A percentile compares a stretch with the other conserved stretches of the same genome.
Conservation (phyloP, 2,329 filamentous ascomycete genomes). For the Talaromyces sp. region DNA sequence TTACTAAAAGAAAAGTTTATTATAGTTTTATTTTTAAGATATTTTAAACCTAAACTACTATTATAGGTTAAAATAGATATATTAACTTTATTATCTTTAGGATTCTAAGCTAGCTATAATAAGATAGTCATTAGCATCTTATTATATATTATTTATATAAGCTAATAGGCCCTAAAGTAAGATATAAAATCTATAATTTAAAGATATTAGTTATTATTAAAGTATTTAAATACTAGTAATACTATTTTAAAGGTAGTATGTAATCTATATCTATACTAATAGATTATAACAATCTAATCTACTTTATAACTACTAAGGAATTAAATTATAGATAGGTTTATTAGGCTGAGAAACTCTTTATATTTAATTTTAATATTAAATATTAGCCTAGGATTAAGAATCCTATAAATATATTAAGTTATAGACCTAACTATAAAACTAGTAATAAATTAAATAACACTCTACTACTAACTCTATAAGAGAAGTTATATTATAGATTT, state of each 20-base stretch:
- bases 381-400: neutral
- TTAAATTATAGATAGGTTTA: neutral
- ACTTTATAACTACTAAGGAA: constrained; percentile 3
- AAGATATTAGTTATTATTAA: no score
- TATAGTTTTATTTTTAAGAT: neutral
- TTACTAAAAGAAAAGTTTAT: neutral
- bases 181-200: no score
- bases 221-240: no score
- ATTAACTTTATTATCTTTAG: neutral
- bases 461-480: neutral
- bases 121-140: neutral
- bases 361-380: constrained; percentile 11
- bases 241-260: neutral
- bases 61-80: neutral
- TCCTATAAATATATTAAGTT: neutral
- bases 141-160: no score
- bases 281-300: constrained; percentile 5
- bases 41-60: neutral
- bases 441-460: neutral
- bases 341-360: neutral
- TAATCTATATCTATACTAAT: neutral
- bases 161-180: no score
- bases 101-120: neutral
- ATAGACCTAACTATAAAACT: neutral
- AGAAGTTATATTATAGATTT: neutral